Percentiles rank a stretch among this genome's conserved stretches.
phyloP scores from a whole-genome alignment of 371 early-diverging fungal genomes.

The Phascolomyces articulosus region DNA sequence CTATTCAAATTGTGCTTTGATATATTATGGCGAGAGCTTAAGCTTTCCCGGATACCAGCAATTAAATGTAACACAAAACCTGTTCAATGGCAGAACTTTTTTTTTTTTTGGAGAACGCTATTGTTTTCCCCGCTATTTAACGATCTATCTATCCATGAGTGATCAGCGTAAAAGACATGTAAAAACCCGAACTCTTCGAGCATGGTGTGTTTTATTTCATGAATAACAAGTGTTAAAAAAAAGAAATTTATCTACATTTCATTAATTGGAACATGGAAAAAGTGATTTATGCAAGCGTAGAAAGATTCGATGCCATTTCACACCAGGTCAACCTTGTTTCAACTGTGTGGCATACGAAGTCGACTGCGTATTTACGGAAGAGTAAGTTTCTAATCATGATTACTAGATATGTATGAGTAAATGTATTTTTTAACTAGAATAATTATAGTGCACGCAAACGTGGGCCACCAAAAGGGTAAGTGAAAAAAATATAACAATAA shows the following conservation, averaged over 20 bases:
- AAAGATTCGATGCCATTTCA: slow-evolving; percentile 38
- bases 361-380: slow-evolving; percentile 23
- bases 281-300: slow-evolving; percentile 41
- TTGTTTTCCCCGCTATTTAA: not conserved
- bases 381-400: too few relatives aligned
- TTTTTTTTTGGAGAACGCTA: not conserved
- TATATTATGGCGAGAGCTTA: too few relatives aligned
- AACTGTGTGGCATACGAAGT: slow-evolving; percentile 36
- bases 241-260: not conserved
- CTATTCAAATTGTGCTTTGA: too few relatives aligned
- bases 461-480: slow-evolving; percentile 42
- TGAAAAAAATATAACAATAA: not conserved
- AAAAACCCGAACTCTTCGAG: slow-evolving; percentile 20
- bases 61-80: too few relatives aligned
- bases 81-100: too few relatives aligned
- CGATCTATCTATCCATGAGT: not conserved
- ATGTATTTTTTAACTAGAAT: not conserved
- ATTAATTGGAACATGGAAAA: not conserved
- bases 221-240: too few relatives aligned
- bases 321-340: slow-evolving; percentile 27
- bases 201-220: slow-evolving; percentile 20
- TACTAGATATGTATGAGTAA: too few relatives aligned
- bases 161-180: slow-evolving; percentile 5
- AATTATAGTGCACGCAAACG: slow-evolving; percentile 26
- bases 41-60: too few relatives aligned